Evolutionary conservation across 345 rosid genomes (phyloP).

Genomic region (Laguncularia racemosa): DNA sequence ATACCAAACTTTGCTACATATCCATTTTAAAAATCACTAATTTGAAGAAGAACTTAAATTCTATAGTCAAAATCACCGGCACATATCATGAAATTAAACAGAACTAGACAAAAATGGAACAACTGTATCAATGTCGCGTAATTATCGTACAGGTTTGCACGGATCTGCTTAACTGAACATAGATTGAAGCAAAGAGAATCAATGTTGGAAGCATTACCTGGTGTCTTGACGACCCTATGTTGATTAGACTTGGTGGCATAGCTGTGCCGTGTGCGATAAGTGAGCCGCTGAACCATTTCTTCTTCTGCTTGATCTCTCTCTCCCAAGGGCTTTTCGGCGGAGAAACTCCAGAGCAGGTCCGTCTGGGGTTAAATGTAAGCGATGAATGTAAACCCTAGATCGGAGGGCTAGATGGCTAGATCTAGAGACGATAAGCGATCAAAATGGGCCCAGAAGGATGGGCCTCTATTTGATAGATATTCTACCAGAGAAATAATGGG

Average conservation of each 20-base stretch:
- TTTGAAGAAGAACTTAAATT: too few relatives aligned
- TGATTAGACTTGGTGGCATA: constrained; percentile 95
- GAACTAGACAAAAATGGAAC: too few relatives aligned
- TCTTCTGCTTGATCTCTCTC: constrained; percentile 5
- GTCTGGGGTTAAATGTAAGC: background rate
- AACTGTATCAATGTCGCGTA: too few relatives aligned
- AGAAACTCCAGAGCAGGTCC: background rate
- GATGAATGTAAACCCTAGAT: constrained; percentile 35
- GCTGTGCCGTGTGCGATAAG: constrained; percentile 82
- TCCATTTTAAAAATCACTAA: too few relatives aligned
- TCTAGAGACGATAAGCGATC: too few relatives aligned
- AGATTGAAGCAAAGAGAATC: background rate
- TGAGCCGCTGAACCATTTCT: constrained; percentile 92
- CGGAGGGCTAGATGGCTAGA: constrained; percentile 34
- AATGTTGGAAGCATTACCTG: constrained; percentile 31
- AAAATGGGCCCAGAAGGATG: too few relatives aligned
- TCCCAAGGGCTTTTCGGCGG: constrained; percentile 23
- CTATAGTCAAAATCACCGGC: too few relatives aligned
- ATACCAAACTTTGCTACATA: background rate
- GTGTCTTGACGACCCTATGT: constrained; percentile 88
- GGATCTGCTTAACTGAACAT: background rate
- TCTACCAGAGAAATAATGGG: too few relatives aligned
- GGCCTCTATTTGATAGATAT: too few relatives aligned
- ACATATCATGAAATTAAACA: too few relatives aligned
- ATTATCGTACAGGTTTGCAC: too few relatives aligned